Evolutionary conservation across 2,329 filamentous ascomycete species (phyloP).

Genomic region (Alternaria novae-zelandiae): DNA sequence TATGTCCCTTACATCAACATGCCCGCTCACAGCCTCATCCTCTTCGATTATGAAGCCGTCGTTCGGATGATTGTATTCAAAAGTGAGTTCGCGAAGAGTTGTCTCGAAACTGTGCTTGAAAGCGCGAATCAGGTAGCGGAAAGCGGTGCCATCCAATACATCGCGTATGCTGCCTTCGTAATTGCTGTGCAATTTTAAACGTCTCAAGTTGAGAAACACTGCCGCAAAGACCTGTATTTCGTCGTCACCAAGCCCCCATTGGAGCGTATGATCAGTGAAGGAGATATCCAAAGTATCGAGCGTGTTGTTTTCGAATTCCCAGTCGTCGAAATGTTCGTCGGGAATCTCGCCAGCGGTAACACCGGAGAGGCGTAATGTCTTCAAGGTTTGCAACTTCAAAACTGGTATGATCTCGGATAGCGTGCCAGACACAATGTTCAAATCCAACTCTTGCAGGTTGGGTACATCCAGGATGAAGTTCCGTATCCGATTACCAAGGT

Average conservation of each 20-base stretch:
- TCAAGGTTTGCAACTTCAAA: slow-evolving; percentile 3
- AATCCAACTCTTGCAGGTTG: slow-evolving; percentile 3
- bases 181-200: slow-evolving; percentile 1
- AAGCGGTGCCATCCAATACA: background rate
- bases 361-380: background rate
- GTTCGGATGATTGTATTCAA: slow-evolving; percentile 1
- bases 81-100: slow-evolving; percentile 10
- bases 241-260: slow-evolving; percentile 2
- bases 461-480: slow-evolving; percentile 1
- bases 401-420: background rate
- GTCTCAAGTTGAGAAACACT: background rate
- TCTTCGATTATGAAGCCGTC: background rate
- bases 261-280: background rate
- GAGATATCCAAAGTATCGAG: slow-evolving; percentile 7
- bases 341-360: background rate
- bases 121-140: slow-evolving; percentile 7
- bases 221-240: slow-evolving; percentile 3
- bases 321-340: background rate
- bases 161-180: background rate
- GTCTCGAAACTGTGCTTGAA: slow-evolving; percentile 11
- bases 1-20: slow-evolving; percentile 1
- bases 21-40: background rate
- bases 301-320: slow-evolving; percentile 8
- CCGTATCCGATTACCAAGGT: background rate
- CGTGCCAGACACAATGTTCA: background rate